Evolutionary conservation across 2,329 filamentous ascomycete species (phyloP).

Genomic region (Claviceps quebecensis): DNA sequence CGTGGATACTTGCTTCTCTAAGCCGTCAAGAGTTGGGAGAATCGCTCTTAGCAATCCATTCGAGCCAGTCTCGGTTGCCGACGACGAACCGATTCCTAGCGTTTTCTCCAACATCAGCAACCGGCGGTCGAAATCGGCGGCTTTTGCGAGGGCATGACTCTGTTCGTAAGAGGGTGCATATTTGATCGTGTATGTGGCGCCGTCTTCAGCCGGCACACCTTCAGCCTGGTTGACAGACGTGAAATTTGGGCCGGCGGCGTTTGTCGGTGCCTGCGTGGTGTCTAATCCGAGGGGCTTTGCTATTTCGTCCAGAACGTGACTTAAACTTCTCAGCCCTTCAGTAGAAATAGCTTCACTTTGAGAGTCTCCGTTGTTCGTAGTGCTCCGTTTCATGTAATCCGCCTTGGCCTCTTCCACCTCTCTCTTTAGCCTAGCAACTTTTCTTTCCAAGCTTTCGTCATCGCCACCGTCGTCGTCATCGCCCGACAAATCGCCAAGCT

Average conservation of each 20-base stretch:
- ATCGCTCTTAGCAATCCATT: constrained; percentile 52
- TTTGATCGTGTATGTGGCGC: constrained; percentile 48
- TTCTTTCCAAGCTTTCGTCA: constrained; percentile 62
- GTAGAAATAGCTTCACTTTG: constrained; percentile 29
- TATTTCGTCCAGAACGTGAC: constrained; percentile 57
- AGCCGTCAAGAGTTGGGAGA: constrained; percentile 63
- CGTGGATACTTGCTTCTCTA: constrained; percentile 68
- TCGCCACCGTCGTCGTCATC: constrained; percentile 55
- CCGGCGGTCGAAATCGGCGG: constrained; percentile 76
- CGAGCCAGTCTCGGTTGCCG: constrained; percentile 46
- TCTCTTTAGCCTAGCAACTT: constrained; percentile 66
- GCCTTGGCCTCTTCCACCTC: constrained; percentile 65
- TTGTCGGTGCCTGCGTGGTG: constrained; percentile 7
- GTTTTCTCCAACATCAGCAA: constrained; percentile 66
- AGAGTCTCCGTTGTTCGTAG: constrained; percentile 30
- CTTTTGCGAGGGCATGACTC: constrained; percentile 60
- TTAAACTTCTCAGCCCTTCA: constrained; percentile 46
- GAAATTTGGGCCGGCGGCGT: constrained; percentile 1
- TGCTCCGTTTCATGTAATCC: constrained; percentile 42
- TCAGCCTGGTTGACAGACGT: constrained; percentile 10
- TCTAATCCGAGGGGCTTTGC: constrained; percentile 17
- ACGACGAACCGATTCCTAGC: constrained; percentile 62
- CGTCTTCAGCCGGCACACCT: constrained; percentile 12
- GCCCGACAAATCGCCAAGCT: constrained; percentile 63
- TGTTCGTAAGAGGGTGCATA: constrained; percentile 52